Conservation (phyloP, 2,329 filamentous ascomycete genomes). For the Cyphellophora attinorum region DNA sequence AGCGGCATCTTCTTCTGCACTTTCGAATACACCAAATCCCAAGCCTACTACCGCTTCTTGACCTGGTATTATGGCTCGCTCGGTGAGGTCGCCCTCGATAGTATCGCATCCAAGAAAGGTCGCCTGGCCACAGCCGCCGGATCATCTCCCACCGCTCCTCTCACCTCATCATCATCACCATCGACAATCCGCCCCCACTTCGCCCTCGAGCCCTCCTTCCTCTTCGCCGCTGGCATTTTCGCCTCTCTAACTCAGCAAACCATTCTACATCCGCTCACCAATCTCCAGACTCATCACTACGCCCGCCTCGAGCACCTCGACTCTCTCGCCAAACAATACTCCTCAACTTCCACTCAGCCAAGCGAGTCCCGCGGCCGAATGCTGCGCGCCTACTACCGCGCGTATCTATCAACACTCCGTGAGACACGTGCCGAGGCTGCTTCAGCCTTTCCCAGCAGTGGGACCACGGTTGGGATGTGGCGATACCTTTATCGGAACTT, state of each 20-base stretch:
- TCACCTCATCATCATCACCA: constrained; percentile 11
- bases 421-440: constrained; percentile 40
- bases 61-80: constrained; percentile 46
- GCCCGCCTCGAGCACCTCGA: constrained; percentile 51
- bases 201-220: constrained; percentile 51
- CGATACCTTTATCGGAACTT: constrained; percentile 51
- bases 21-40: constrained; percentile 56
- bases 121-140: too few relatives aligned
- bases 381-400: constrained; percentile 47
- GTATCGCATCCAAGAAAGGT: constrained; percentile 16
- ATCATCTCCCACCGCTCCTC: too few relatives aligned
- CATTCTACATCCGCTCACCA: constrained; percentile 49
- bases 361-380: constrained; percentile 26
- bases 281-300: constrained; percentile 53
- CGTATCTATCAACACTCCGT: constrained; percentile 50
- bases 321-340: constrained; percentile 35
- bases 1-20: constrained; percentile 53
- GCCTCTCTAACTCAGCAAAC: constrained; percentile 50
- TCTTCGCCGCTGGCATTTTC: constrained; percentile 49
- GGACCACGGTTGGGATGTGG: constrained; percentile 43
- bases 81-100: constrained; percentile 20
- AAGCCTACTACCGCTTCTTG: constrained; percentile 53
- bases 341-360: constrained; percentile 19
- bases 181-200: constrained; percentile 50
- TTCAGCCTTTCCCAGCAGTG: too few relatives aligned